Evolutionary conservation across 2,329 filamentous ascomycete genomes (phyloP), one percentile per base, ranked within the genome.

Genomic region (Alternaria brassicicola): DNA sequence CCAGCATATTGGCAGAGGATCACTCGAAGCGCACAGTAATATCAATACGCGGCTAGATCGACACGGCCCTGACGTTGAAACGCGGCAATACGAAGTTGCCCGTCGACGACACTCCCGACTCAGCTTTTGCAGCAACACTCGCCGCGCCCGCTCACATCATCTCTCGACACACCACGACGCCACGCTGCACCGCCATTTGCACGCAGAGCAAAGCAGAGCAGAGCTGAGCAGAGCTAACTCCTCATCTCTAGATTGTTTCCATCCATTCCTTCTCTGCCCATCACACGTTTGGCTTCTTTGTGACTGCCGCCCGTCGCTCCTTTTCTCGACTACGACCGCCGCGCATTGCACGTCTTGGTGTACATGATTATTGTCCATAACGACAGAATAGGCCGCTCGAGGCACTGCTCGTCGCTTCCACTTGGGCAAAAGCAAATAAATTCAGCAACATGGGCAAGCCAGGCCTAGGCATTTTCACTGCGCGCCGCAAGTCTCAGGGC

Each of bases 401-500:
- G 64, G 56, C 66, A 61, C 49, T 43, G 59, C 59, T 59, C 62
- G 54, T 61, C 55, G 48, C 43, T 48, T 52, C 52, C 49, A 47
- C 60, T 31, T 46, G 23, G 23, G 41, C 9, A 10, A 21, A 36
- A 39, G n/a, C 12, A 23, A 36, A 39, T 45, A 42, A 35, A 12
- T 21, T n/a, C 13, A 19, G 21, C 54, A 64, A n/a, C 46, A 75
- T 74, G 71, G 71, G 57, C 57, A 76, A 72, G 67, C 67, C 73
- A 28, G 67, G 67, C 8, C 65, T 76, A 15, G 68, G 70, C 17
- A 65, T 75, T 55, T 73, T 76, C 58, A 72, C 64, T 30, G 66
- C 61, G 47, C 75, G 76, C 26, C 71, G 76, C 28, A 78, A 77
- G 68, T 78, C 76, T 23, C 68, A 73, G 52, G 69, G 72, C 52